Base-by-base conservation (phyloP, 768 basidiomycete species). In the Hericium rajendrae region DNA sequence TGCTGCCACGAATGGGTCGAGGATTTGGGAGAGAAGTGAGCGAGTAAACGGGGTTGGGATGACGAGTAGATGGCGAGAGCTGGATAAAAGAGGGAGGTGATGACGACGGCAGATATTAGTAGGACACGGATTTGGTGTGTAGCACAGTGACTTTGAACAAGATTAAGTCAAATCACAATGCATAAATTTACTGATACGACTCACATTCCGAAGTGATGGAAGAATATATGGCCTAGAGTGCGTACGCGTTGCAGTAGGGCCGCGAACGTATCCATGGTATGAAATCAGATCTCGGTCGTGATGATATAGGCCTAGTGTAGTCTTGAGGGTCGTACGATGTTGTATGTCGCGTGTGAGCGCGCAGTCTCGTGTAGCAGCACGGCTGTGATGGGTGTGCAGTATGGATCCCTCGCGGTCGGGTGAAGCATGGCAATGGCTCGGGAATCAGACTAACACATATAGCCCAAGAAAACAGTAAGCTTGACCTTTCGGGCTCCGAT, bases 71-170 rank as follows among this genome's bases (percentile, higher is more conserved):
- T 78, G 52, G 88, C 83, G 53, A 94, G 79, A 18, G 92, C 92
- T n/a, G 92, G 92, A 63, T 91, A 93, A 66, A 92, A 88, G 56
- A 94, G 81, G 16, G 87, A 87, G 56, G 91, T 88, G 67, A 94
- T 93, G 61, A 94, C 91, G 57, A 92, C 80, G 53, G 86, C 82
- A 20, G 88, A 93, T 59, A 92, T 84, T 62, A 94, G 79, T 68
- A 94, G 90, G 51, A 94, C 83, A 54, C 90, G 84, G 56, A 91
- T 90, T 71, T 93, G 92, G 70, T 93, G 90, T 1, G 86, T 90
- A 60, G 91, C 89, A 65, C 91, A 92, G 67, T 93, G 91, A 57
- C 91, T 93, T 64, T 6, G 0, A 10, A 32, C 1, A 8, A 32
- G 6, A 32, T 32, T 1, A 32, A 32, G 32, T 32, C 32, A 32